These are phyloP conservation scores for Trametes hirsuta DNA, from an alignment of 1,284 basidiomycete genomes.

Conservation along the genomic window DNA sequence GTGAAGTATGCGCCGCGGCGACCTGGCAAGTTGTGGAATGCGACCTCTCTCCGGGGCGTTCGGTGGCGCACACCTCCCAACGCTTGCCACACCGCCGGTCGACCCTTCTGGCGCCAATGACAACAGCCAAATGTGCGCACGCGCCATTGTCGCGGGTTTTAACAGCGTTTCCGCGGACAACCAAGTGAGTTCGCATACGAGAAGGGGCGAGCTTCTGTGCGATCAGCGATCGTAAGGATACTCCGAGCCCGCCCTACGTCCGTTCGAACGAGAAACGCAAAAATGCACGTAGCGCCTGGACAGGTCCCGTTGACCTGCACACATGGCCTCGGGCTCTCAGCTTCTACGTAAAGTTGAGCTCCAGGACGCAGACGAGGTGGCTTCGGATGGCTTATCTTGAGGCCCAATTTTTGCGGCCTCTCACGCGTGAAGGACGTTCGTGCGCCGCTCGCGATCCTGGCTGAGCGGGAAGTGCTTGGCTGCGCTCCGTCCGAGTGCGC, in stretches of 20 bases:
- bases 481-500: neutral
- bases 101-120: too few species aligned
- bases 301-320: conserved; percentile 10
- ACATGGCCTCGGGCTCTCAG: conserved; percentile 11
- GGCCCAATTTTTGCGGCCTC: neutral
- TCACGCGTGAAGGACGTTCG: neutral
- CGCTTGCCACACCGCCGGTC: too few species aligned
- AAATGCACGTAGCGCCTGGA: neutral
- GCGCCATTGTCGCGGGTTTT: neutral
- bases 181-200: neutral
- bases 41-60: too few species aligned
- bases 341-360: conserved; percentile 21
- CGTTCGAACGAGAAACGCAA: neutral
- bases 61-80: too few species aligned
- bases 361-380: neutral
- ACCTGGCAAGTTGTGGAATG: too few species aligned
- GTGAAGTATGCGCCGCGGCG: too few species aligned
- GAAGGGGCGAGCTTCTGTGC: neutral
- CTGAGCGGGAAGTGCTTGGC: neutral
- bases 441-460: neutral
- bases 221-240: neutral
- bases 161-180: neutral
- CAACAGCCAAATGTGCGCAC: too few species aligned
- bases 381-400: conserved; percentile 15
- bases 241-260: conserved; percentile 2